Percentiles rank a stretch among this genome's conserved stretches.
These are phyloP conservation scores for Aspergillus fischeri DNA, from an alignment of 2,329 filamentous ascomycete genomes.

Conservation along the genomic window DNA sequence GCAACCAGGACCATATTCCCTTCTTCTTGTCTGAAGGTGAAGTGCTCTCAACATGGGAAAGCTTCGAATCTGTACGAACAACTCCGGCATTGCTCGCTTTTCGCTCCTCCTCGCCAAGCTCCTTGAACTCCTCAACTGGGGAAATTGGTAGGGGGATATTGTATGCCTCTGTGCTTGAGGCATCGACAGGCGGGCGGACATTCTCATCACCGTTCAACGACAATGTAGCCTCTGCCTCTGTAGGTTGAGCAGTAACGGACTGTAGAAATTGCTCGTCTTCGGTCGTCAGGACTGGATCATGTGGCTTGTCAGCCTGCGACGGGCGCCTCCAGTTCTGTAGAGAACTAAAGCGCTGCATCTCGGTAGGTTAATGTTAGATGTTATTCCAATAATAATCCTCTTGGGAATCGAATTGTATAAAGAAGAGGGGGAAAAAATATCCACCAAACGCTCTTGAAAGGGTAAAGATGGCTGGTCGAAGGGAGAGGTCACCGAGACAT, in stretches of 20 bases:
- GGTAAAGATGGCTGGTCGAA: not conserved
- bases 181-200: conserved; percentile 12
- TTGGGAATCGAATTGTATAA: not conserved
- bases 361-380: conserved; percentile 4
- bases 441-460: not conserved
- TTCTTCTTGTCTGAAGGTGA: conserved; percentile 25
- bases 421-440: not conserved
- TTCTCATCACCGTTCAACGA: conserved; percentile 4
- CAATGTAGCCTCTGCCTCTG: conserved; percentile 18
- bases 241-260: conserved; percentile 45
- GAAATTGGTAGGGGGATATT: conserved; percentile 50
- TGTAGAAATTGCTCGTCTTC: conserved; percentile 58
- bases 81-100: conserved; percentile 24
- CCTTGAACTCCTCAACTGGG: conserved; percentile 40
- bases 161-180: conserved; percentile 44
- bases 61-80: conserved; percentile 12
- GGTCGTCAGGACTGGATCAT: conserved; percentile 51
- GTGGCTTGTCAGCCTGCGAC: conserved; percentile 27
- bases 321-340: conserved; percentile 37
- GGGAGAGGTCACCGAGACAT: not conserved
- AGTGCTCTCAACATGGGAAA: conserved; percentile 15
- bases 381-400: not conserved
- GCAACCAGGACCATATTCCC: conserved; percentile 38
- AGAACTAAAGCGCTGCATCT: conserved; percentile 43
- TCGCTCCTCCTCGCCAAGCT: conserved; percentile 29